A percentile compares a stretch with the other conserved stretches of the same genome.
phyloP scores from a whole-genome alignment of 257 asterid genomes.

The Prunella vulgaris region DNA sequence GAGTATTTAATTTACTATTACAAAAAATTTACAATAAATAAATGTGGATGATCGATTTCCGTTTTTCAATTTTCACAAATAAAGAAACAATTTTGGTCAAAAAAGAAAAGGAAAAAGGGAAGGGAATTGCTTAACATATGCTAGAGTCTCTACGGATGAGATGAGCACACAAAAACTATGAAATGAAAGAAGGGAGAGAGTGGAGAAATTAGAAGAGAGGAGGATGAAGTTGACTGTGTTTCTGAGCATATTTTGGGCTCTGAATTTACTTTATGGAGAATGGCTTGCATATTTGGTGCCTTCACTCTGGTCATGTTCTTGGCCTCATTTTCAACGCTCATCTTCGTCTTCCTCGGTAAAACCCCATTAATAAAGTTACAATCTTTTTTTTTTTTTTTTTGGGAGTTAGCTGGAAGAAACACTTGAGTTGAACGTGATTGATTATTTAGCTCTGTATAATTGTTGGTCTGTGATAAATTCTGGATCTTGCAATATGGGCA shows the following conservation, averaged over 20 bases:
- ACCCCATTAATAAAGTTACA: neutral
- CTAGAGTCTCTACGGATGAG: neutral
- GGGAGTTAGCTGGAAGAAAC: neutral
- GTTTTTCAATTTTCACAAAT: neutral
- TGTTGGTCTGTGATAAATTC: slow-evolving; percentile 9
- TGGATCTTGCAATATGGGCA: slow-evolving; percentile 24
- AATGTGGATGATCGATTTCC: neutral
- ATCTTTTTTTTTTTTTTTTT: neutral
- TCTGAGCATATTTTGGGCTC: slow-evolving; percentile 63
- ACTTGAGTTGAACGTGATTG: neutral
- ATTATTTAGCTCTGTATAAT: neutral
- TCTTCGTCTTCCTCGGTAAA: slow-evolving; percentile 40
- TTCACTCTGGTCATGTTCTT: slow-evolving; percentile 63
- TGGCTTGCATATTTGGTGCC: slow-evolving; percentile 86
- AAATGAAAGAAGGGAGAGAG: neutral
- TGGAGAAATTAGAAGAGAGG: neutral
- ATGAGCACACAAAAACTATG: neutral
- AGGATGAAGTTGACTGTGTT: slow-evolving; percentile 57
- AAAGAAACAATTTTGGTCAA: neutral
- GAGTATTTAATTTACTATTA: neutral
- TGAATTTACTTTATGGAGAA: slow-evolving; percentile 79
- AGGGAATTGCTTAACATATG: no score
- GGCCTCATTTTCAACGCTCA: slow-evolving; percentile 65
- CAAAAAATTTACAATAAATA: neutral
- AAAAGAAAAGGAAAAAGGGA: neutral